Conservation (phyloP, 345 rosid species). For the Lepidium didymum region DNA sequence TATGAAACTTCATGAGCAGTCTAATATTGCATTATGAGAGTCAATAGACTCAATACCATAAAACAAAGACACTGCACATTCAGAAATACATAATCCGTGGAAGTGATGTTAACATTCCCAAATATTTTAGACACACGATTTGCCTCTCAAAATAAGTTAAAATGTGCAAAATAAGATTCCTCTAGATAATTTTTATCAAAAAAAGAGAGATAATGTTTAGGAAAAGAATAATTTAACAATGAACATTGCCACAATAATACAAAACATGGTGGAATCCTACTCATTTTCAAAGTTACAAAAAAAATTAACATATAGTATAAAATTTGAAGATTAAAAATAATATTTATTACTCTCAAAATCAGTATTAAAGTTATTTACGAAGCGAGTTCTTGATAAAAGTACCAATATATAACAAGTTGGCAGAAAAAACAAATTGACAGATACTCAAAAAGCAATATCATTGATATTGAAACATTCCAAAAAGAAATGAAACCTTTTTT, state of each 20-base stretch:
- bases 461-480: no score
- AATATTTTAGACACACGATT: neutral
- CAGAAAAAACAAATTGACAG: conserved; percentile 21
- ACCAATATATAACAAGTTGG: conserved; percentile 12
- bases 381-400: conserved; percentile 3
- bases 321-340: no score
- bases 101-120: neutral
- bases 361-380: neutral
- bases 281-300: neutral
- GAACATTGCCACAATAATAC: neutral
- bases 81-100: neutral
- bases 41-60: neutral
- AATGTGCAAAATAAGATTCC: neutral
- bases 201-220: no score
- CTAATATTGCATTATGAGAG: neutral
- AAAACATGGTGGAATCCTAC: conserved; percentile 12
- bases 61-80: neutral
- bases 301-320: neutral
- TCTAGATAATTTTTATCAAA: no score
- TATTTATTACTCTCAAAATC: no score
- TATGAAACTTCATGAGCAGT: neutral
- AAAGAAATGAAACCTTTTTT: no score
- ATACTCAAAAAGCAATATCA: conserved; percentile 14
- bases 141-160: no score
- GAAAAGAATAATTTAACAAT: neutral